Conservation (phyloP, 371 early-diverging fungal genomes). For the Actinomucor elegans region DNA sequence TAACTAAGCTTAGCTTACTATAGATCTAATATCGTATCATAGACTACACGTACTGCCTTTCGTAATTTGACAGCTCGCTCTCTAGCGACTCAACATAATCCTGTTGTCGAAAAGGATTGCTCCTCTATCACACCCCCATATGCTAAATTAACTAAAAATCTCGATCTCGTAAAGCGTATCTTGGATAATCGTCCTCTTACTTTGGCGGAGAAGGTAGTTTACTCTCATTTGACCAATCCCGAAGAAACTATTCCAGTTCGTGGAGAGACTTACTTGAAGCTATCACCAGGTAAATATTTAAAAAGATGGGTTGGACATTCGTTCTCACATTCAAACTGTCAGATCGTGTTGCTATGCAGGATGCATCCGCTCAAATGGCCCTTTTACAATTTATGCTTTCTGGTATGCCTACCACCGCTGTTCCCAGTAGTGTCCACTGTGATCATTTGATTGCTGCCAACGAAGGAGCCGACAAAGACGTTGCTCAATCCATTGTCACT, state of each 20-base stretch:
- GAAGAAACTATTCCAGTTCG: conserved; percentile 66
- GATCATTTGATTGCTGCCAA: conserved; percentile 91
- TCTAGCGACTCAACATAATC: conserved; percentile 37
- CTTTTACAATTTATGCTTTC: conserved; percentile 92
- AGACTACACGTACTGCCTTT: conserved; percentile 8
- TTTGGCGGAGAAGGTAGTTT: conserved; percentile 93
- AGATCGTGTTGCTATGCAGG: conserved; percentile 85
- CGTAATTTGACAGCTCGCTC: conserved; percentile 6
- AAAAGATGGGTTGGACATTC: not conserved
- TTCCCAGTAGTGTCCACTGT: conserved; percentile 90
- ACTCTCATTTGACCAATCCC: conserved; percentile 88
- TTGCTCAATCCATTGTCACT: conserved; percentile 60
- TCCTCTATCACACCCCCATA: conserved; percentile 63
- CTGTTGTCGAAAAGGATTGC: conserved; percentile 52
- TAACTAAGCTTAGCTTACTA: not conserved
- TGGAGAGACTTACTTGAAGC: conserved; percentile 70
- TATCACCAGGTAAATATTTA: conserved; percentile 61
- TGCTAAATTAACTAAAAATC: conserved; percentile 52
- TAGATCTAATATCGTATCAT: not conserved
- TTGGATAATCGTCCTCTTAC: conserved; percentile 72
- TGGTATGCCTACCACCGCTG: conserved; percentile 80
- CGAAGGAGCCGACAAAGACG: conserved; percentile 75
- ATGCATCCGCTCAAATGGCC: conserved; percentile 89
- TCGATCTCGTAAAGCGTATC: conserved; percentile 54
- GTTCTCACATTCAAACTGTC: not conserved